Conservation (phyloP, 768 basidiomycete genomes). For the Termitomyces bulborhizus region DNA sequence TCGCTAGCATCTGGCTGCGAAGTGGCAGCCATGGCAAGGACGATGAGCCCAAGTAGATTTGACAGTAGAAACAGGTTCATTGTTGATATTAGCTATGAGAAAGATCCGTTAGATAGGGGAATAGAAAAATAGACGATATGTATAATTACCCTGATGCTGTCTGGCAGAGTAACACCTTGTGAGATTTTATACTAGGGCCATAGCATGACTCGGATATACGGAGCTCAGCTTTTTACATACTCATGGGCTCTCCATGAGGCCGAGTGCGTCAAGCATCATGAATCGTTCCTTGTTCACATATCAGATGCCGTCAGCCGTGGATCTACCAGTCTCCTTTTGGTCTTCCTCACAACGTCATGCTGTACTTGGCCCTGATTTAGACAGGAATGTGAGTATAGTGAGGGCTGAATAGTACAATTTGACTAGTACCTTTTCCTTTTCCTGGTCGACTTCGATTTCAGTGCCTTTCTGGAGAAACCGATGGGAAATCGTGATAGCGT, state of each 20-base stretch:
- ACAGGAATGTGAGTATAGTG: too few relatives aligned
- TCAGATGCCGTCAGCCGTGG: background rate
- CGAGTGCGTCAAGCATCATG: background rate
- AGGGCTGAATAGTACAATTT: too few relatives aligned
- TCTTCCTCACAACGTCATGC: too few relatives aligned
- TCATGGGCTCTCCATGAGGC: background rate
- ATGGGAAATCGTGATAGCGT: too few relatives aligned
- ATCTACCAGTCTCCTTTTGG: background rate
- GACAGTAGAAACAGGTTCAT: conserved; percentile 7
- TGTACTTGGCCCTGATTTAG: too few relatives aligned
- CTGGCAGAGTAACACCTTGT: background rate
- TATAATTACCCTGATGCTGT: conserved; percentile 2
- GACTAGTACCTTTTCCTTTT: too few relatives aligned
- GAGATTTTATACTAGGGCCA: conserved; percentile 9
- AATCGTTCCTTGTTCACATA: background rate
- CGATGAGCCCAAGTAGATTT: conserved; percentile 7
- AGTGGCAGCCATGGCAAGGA: conserved; percentile 3
- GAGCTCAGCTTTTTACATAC: background rate
- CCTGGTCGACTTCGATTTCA: too few relatives aligned
- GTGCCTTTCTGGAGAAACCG: too few relatives aligned
- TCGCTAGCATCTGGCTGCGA: background rate
- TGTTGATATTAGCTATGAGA: conserved; percentile 1
- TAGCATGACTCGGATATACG: conserved; percentile 1
- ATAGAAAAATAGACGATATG: background rate
- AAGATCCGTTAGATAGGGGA: background rate